These are phyloP conservation scores for Persicaria maculosa DNA, from an alignment of 148 eudicot genomes.

Conservation along the genomic window DNA sequence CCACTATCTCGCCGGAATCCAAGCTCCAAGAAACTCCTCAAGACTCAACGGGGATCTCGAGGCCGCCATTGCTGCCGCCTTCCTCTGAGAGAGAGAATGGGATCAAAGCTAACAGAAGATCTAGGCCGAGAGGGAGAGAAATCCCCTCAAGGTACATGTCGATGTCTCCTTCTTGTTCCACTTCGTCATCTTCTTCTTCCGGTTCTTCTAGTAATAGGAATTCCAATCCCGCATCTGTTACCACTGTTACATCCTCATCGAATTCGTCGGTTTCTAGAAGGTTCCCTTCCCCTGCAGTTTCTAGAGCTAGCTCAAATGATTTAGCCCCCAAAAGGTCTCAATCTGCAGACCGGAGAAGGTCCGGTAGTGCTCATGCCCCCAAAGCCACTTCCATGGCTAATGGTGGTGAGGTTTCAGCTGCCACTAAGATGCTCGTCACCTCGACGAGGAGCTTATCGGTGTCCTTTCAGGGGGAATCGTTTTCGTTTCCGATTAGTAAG, in stretches of 20 bases:
- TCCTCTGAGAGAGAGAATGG: conserved; percentile 53
- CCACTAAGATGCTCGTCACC: conserved; percentile 69
- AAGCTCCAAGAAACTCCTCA: conserved; percentile 29
- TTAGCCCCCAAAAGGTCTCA: conserved; percentile 57
- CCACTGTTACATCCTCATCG: conserved; percentile 24
- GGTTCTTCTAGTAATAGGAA: conserved; percentile 34
- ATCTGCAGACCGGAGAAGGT: conserved; percentile 73
- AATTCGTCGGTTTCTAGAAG: conserved; percentile 53
- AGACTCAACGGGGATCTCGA: conserved; percentile 20
- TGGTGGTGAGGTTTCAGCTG: conserved; percentile 56
- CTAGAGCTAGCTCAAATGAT: conserved; percentile 23
- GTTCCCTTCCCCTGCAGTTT: conserved; percentile 66
- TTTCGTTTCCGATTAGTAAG: conserved; percentile 78
- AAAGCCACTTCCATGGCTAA: conserved; percentile 34
- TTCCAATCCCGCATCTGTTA: conserved; percentile 19
- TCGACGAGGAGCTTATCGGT: conserved; percentile 85
- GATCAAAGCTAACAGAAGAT: conserved; percentile 13
- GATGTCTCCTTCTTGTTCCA: conserved; percentile 24
- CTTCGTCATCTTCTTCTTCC: conserved; percentile 38
- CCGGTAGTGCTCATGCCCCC: conserved; percentile 22
- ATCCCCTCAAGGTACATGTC: conserved; percentile 80
- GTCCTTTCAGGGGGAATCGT: conserved; percentile 86
- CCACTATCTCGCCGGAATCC: conserved; percentile 40
- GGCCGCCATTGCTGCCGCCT: conserved; percentile 62
- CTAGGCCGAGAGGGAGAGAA: conserved; percentile 48